phyloP scores from a whole-genome alignment of 192 early-diverging fungal genomes.

The Podila horticola region DNA sequence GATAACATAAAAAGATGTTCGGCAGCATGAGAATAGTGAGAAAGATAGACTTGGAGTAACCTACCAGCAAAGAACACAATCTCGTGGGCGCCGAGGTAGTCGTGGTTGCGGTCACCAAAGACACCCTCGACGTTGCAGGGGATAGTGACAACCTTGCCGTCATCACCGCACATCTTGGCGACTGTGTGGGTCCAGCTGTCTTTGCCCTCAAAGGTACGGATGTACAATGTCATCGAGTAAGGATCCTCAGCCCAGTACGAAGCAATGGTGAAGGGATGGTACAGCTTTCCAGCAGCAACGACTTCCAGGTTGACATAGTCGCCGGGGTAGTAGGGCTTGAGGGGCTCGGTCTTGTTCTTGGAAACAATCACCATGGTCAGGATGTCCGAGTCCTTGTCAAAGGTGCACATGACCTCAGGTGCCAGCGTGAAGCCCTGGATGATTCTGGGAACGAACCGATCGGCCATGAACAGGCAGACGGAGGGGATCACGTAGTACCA shows the following conservation, averaged over 20 bases:
- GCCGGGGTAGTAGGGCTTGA: slow-evolving; percentile 27
- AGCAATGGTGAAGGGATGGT: slow-evolving; percentile 23
- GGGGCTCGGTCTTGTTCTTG: slow-evolving; percentile 1
- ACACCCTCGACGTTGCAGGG: slow-evolving; percentile 10
- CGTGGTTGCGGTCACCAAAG: slow-evolving; percentile 19
- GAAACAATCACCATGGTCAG: slow-evolving; percentile 9
- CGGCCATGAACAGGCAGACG: slow-evolving; percentile 2
- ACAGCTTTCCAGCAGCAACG: background rate
- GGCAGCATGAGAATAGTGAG: background rate
- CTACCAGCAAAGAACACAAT: slow-evolving; percentile 17
- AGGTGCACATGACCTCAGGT: slow-evolving; percentile 6
- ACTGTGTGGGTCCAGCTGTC: slow-evolving; percentile 11
- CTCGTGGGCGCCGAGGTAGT: slow-evolving; percentile 7
- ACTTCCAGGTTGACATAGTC: slow-evolving; percentile 19
- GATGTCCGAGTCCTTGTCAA: slow-evolving; percentile 9
- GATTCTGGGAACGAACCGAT: slow-evolving; percentile 23
- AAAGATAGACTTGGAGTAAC: background rate
- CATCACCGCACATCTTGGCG: background rate
- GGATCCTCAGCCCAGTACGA: slow-evolving; percentile 27
- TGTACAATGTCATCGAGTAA: slow-evolving; percentile 16
- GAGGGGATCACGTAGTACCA: slow-evolving; percentile 6
- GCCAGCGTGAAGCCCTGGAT: slow-evolving; percentile 5
- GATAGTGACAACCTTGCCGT: background rate
- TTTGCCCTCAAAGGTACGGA: slow-evolving; percentile 5
- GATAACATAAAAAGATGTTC: no score